phyloP scores from a whole-genome alignment of 2,329 filamentous ascomycete species.

The Emergomyces africanus region DNA sequence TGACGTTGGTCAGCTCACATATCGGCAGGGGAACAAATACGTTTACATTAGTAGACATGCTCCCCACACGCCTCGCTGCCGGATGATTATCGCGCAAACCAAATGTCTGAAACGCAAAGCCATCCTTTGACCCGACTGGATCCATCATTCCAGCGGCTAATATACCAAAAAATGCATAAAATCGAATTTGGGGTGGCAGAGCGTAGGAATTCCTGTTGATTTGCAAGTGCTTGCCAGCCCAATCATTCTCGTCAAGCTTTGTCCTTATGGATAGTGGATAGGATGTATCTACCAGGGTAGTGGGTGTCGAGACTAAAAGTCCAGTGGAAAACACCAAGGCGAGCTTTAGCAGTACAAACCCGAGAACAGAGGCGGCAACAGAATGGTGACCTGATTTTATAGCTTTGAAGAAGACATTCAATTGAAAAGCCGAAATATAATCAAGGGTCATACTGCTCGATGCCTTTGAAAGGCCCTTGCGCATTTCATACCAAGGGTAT shows the following conservation, averaged over 20 bases:
- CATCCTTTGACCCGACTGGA: not conserved
- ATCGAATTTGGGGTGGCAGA: not conserved
- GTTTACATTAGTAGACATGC: not conserved
- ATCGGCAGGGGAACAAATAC: not conserved
- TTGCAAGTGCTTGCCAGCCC: not conserved
- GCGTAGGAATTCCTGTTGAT: not conserved
- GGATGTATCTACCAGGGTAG: not conserved
- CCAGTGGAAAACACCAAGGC: not conserved
- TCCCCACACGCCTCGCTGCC: not conserved
- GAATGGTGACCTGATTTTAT: not conserved
- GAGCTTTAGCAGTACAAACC: not conserved
- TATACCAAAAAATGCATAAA: not conserved
- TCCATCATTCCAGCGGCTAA: not conserved
- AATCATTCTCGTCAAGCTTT: not conserved
- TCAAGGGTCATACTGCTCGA: not conserved
- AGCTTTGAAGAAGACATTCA: not conserved
- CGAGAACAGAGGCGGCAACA: not conserved
- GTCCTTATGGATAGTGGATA: not conserved
- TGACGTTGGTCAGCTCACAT: not conserved
- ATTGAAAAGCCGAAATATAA: not conserved
- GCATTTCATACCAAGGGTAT: not conserved
- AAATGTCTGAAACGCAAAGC: not conserved
- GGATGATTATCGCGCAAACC: not conserved
- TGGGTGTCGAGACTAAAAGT: not conserved
- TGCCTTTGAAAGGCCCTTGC: not conserved